Conservation (phyloP, 2,329 filamentous ascomycete genomes). For the Stagonosporopsis rhizophila region DNA sequence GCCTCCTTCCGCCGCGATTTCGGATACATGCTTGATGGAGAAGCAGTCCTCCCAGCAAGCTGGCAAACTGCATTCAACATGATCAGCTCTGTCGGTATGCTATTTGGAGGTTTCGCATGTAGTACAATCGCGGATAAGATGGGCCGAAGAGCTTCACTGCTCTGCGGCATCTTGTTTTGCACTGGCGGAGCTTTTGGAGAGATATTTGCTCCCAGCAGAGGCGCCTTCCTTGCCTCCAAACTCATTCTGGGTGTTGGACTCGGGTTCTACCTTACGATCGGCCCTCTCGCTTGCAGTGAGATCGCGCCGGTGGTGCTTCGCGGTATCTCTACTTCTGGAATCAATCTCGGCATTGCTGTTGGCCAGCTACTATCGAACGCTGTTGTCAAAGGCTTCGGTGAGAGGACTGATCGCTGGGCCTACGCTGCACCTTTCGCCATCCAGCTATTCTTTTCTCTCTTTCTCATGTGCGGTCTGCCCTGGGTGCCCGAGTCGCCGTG, state of each 20-base stretch:
- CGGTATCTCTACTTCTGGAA: conserved; percentile 64
- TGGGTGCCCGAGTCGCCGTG: conserved; percentile 73
- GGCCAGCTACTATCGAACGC: conserved; percentile 64
- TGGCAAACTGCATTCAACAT: conserved; percentile 53
- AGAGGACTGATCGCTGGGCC: conserved; percentile 62
- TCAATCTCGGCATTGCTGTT: conserved; percentile 69
- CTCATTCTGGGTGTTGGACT: conserved; percentile 20
- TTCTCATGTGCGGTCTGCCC: conserved; percentile 66
- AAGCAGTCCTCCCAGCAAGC: conserved; percentile 44
- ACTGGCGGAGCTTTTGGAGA: conserved; percentile 64
- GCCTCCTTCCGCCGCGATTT: conserved; percentile 63
- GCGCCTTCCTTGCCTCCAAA: conserved; percentile 19
- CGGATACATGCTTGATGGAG: conserved; percentile 50
- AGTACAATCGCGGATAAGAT: conserved; percentile 43
- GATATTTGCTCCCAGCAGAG: conserved; percentile 60
- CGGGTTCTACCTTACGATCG: conserved; percentile 24
- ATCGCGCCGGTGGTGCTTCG: conserved; percentile 63
- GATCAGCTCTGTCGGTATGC: conserved; percentile 64
- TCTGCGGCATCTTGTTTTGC: conserved; percentile 19
- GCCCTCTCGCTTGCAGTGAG: conserved; percentile 41
- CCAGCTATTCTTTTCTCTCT: conserved; percentile 75
- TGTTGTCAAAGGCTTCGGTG: conserved; percentile 55
- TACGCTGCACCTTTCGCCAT: conserved; percentile 70
- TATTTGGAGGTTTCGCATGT: conserved; percentile 59
- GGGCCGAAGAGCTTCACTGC: conserved; percentile 31